Evolutionary conservation across 1,284 basidiomycete species (phyloP).

Genomic region (Sporisorium exsertum): DNA sequence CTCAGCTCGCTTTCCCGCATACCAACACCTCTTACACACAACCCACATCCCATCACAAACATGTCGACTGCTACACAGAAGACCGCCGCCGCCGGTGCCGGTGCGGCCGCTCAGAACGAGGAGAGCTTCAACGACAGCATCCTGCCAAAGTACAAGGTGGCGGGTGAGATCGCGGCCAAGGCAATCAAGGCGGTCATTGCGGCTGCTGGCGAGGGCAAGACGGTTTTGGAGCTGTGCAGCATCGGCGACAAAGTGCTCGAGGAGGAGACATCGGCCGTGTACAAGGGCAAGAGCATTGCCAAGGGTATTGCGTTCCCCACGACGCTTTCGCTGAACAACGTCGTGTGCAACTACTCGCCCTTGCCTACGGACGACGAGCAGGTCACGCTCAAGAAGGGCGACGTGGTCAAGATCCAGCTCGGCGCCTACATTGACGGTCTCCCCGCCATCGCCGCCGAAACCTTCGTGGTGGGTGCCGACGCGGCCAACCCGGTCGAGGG

Average conservation of each 20-base stretch:
- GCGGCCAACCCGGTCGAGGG: slow-evolving; percentile 84
- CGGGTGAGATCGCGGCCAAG: slow-evolving; percentile 87
- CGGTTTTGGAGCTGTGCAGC: slow-evolving; percentile 88
- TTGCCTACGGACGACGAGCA: slow-evolving; percentile 74
- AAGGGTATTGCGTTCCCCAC: slow-evolving; percentile 95
- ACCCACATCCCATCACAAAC: not conserved
- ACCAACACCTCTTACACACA: slow-evolving; percentile 6
- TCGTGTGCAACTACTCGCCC: slow-evolving; percentile 74
- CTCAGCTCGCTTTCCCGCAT: not conserved
- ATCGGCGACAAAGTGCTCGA: slow-evolving; percentile 93
- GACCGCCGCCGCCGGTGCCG: slow-evolving; percentile 21
- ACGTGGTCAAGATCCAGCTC: slow-evolving; percentile 94
- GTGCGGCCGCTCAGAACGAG: slow-evolving; percentile 31
- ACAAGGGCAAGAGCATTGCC: slow-evolving; percentile 81
- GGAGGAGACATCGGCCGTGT: slow-evolving; percentile 83
- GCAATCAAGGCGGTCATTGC: slow-evolving; percentile 79
- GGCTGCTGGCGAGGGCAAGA: slow-evolving; percentile 77
- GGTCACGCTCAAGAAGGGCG: slow-evolving; percentile 79
- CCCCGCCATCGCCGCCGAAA: slow-evolving; percentile 89
- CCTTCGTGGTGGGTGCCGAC: slow-evolving; percentile 74
- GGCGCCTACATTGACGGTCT: slow-evolving; percentile 96
- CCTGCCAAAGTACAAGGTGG: slow-evolving; percentile 76
- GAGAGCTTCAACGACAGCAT: slow-evolving; percentile 64
- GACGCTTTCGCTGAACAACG: slow-evolving; percentile 86
- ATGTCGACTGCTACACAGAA: slow-evolving; percentile 32